phyloP scores from a whole-genome alignment of 352 stramenopile genomes.

The Globisporangium carolinianum region DNA sequence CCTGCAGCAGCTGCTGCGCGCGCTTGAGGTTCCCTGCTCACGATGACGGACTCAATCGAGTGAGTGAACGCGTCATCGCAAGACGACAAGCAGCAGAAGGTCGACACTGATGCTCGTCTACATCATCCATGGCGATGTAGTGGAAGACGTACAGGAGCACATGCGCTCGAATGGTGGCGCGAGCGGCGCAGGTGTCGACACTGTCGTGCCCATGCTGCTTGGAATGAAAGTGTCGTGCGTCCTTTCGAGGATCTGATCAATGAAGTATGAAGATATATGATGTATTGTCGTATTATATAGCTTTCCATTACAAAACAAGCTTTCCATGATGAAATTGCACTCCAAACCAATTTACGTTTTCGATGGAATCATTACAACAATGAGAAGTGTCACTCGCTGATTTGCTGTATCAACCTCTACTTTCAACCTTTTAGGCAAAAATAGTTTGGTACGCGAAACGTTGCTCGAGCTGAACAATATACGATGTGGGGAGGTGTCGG shows the following conservation, averaged over 20 bases:
- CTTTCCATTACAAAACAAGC: no score
- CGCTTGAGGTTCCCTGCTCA: slow-evolving; percentile 44
- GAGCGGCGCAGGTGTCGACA: slow-evolving; percentile 33
- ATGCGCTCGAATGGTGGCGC: slow-evolving; percentile 47
- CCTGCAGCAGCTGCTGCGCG: slow-evolving; percentile 35
- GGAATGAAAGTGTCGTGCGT: not conserved
- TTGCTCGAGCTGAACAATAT: no score
- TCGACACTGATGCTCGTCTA: not conserved
- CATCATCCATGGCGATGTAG: no score
- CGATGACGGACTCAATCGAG: not conserved
- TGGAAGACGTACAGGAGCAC: slow-evolving; percentile 26
- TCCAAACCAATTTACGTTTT: no score
- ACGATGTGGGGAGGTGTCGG: slow-evolving; percentile 9
- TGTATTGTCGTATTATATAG: no score
- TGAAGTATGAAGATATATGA: not conserved
- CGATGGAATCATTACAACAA: no score
- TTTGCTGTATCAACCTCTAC: no score
- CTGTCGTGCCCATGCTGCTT: slow-evolving; percentile 39
- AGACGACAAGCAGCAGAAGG: not conserved
- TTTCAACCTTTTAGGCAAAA: no score
- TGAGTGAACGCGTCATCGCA: not conserved
- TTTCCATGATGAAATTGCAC: no score
- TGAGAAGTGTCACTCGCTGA: no score
- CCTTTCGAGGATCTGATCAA: not conserved
- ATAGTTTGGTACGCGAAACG: no score